Base-by-base conservation (phyloP, 2,329 filamentous ascomycete genomes). In the Onygena corvina region DNA sequence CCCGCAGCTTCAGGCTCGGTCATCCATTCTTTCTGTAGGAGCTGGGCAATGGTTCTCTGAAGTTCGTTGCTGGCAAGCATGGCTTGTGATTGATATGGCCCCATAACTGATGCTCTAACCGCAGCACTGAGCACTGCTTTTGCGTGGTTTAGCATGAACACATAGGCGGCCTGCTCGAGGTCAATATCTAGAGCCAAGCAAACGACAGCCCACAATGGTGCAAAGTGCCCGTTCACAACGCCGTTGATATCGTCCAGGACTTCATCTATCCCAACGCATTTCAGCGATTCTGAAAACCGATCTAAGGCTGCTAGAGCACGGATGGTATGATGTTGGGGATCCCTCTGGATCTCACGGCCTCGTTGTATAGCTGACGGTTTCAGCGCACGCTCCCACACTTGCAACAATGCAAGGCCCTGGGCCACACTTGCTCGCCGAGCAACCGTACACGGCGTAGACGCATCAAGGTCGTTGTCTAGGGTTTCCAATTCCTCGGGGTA, bases 111-210 rank as follows among this genome's bases (percentile, higher is more conserved):
- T 3, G 79, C 76, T 35, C 79, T 67, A 36, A 83, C 79, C 0
- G 74, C 79, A 2, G 79, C 79, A 54, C 76, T 79, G 11, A 81
- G 65, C 3, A 83, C 70, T 0, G 79, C 77, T 56, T 80, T 78
- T 3, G 77, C 76, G 61, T 83, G 79, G 51, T 79, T 79, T 50
- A 82, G 70, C 50, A 83, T 67, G 58, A 81, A 82, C 1, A 81
- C 61, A 59, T 83, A 81, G 0, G 74, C 73, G 1, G 77, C 65
- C 38, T 79, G 73, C 23, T 69, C 67, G 7, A 73, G 60, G 18
- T 72, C 66, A 12, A 83, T 63, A 0, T 67, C 68, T 51, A 82
- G 71, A 3, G 75, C 72, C 4, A 64, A 62, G 27, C 73, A 75
- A 3, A 80, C 67, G 2, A 73, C 67, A 2, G 77, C 79, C 71